Conservation (phyloP, 371 early-diverging fungal genomes). For the Mucor irregularis region DNA sequence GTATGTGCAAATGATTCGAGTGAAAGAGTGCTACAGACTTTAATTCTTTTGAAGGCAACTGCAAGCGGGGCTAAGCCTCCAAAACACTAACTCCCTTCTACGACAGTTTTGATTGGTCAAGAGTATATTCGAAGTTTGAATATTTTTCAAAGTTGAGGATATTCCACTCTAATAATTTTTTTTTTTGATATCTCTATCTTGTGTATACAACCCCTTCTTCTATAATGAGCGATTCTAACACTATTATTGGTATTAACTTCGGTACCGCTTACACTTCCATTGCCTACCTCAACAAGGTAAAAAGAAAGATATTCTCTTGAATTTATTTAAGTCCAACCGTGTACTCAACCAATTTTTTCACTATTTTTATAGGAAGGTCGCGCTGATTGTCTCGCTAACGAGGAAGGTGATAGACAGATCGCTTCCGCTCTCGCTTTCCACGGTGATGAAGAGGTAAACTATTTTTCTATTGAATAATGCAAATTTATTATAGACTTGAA, state of each 20-base stretch:
- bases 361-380: conserved; percentile 67
- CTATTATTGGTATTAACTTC: conserved; percentile 84
- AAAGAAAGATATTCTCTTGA: background rate
- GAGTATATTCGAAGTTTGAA: background rate
- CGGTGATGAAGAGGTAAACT: conserved; percentile 83
- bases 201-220: background rate
- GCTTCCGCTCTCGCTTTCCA: conserved; percentile 92
- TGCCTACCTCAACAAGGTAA: conserved; percentile 81
- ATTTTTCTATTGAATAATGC: too few relatives aligned
- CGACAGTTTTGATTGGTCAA: background rate
- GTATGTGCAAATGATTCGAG: too few relatives aligned
- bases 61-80: too few relatives aligned
- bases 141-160: conserved; percentile 2
- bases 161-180: conserved; percentile 16
- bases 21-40: too few relatives aligned
- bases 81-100: too few relatives aligned
- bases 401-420: conserved; percentile 96
- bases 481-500: background rate
- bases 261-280: conserved; percentile 91
- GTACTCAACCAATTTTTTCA: too few relatives aligned
- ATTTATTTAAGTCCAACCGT: conserved; percentile 56
- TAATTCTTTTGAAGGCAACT: too few relatives aligned
- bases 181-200: conserved; percentile 6
- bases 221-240: conserved; percentile 40
- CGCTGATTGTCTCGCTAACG: conserved; percentile 94